Evolutionary conservation across 2,329 filamentous ascomycete species (phyloP).

Genomic region (Colletotrichum higginsianum): DNA sequence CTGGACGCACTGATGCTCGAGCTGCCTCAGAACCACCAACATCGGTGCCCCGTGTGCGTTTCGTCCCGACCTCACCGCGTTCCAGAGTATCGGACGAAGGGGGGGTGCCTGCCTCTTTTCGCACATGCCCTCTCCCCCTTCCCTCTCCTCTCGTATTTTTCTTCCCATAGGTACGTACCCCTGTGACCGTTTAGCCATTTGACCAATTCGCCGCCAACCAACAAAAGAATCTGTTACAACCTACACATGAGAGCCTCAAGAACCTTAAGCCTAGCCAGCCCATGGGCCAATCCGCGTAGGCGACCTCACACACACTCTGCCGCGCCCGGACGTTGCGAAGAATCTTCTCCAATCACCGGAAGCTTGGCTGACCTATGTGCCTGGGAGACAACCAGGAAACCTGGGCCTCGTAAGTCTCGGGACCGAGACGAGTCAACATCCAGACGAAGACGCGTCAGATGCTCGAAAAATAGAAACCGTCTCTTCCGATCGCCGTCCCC

Average conservation of each 20-base stretch:
- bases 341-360: neutral
- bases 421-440: constrained; percentile 19
- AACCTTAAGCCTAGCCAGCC: constrained; percentile 13
- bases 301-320: neutral
- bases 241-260: constrained; percentile 7
- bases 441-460: constrained; percentile 29
- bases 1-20: constrained; percentile 14
- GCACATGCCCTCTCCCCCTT: neutral
- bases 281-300: neutral
- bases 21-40: constrained; percentile 3
- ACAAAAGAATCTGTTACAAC: neutral
- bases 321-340: neutral
- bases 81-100: neutral
- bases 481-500: constrained; percentile 9
- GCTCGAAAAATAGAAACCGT: constrained; percentile 17
- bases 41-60: neutral
- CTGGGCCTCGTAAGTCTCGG: constrained; percentile 9
- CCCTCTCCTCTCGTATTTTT: neutral
- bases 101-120: too few species aligned
- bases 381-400: neutral
- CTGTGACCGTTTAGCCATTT: too few species aligned
- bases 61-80: constrained; percentile 6
- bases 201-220: too few species aligned
- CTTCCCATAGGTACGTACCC: too few species aligned
- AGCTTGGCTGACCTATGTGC: constrained; percentile 6